Evolutionary conservation across 345 rosid species (phyloP), one percentile per base, ranked within the genome.

Genomic region (Euphorbia tirucalli): DNA sequence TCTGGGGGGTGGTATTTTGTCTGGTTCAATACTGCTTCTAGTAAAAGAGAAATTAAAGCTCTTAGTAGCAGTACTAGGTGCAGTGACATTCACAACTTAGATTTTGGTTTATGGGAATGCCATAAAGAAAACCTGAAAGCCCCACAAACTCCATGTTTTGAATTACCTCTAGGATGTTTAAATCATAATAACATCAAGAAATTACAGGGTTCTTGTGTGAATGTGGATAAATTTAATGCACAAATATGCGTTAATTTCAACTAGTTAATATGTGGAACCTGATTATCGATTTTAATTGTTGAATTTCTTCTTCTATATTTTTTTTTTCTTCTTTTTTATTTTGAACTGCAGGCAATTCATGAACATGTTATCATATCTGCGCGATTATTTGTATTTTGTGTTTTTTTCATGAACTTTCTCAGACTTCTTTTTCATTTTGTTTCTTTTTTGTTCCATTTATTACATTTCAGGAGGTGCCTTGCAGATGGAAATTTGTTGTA

Each of bases 401-500:
- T 18, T 43, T 75, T 67, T 11, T 59, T 49, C 48, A 18, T 54
- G 48, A 44, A 43, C 43, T 68, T 35, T 78, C 61, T 50, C 71
- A 77, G 43, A 80, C 70, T 77, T 54, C 21, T 62, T 65, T 8
- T 60, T 68, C 66, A 2, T n/a, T n/a, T n/a, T n/a, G n/a, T n/a
- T n/a, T n/a, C n/a, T n/a, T n/a, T 24, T 57, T 72, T 58, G 64
- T 30, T 57, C 48, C 15, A 50, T 52, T 49, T 73, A n/a, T 41
- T 57, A 55, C 68, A 68, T 77, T 78, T 43, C 88, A 93, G 97
- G 87, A 88, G 72, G 66, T 88, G 90, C 75, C 81, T 89, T 49
- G 24, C 69, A 35, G 98, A 93, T 79, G 98, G 97, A 65, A 93
- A 93, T 82, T 86, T 93, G 70, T 76, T 93, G 98, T 90, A 81